A percentile compares a stretch with the other conserved stretches of the same genome.
Conservation (phyloP, 2,329 filamentous ascomycete species). For the Davidsoniella neocaledoniae region DNA sequence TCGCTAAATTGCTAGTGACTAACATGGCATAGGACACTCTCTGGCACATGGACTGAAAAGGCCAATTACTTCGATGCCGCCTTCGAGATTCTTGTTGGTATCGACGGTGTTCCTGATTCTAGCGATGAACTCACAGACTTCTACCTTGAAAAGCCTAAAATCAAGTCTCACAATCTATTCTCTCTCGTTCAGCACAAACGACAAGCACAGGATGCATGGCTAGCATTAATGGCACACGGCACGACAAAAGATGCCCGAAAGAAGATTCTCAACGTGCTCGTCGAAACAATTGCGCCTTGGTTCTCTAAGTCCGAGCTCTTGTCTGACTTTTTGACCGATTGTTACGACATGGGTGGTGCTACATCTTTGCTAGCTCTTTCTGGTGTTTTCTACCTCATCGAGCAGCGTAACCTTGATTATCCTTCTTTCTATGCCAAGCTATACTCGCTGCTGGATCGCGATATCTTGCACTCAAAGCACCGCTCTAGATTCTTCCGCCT, state of each 20-base stretch:
- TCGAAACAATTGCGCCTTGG: conserved; percentile 70
- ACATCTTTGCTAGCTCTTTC: conserved; percentile 77
- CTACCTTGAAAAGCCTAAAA: conserved; percentile 46
- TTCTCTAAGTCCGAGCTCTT: conserved; percentile 76
- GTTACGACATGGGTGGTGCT: conserved; percentile 72
- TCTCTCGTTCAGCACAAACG: conserved; percentile 58
- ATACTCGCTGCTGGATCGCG: conserved; percentile 75
- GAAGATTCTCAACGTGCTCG: conserved; percentile 55
- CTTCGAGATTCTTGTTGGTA: conserved; percentile 44
- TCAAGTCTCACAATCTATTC: conserved; percentile 48
- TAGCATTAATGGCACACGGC: conserved; percentile 52
- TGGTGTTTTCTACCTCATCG: conserved; percentile 88
- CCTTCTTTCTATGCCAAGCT: conserved; percentile 86
- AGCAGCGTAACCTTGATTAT: conserved; percentile 88
- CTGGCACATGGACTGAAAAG: conserved; percentile 14
- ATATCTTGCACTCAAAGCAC: conserved; percentile 84
- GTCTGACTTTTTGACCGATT: conserved; percentile 94
- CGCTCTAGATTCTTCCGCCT: conserved; percentile 86
- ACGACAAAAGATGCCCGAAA: conserved; percentile 64
- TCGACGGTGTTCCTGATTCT: conserved; percentile 54
- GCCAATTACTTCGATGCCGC: conserved; percentile 35
- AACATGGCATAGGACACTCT: conserved; percentile 20
- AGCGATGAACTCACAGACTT: conserved; percentile 51
- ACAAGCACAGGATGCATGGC: conserved; percentile 73
- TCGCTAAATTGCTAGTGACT: neutral